Percentiles rank a stretch among this genome's conserved stretches.
phyloP scores from a whole-genome alignment of 2,329 filamentous ascomycete genomes.

The Xylariales sp. region DNA sequence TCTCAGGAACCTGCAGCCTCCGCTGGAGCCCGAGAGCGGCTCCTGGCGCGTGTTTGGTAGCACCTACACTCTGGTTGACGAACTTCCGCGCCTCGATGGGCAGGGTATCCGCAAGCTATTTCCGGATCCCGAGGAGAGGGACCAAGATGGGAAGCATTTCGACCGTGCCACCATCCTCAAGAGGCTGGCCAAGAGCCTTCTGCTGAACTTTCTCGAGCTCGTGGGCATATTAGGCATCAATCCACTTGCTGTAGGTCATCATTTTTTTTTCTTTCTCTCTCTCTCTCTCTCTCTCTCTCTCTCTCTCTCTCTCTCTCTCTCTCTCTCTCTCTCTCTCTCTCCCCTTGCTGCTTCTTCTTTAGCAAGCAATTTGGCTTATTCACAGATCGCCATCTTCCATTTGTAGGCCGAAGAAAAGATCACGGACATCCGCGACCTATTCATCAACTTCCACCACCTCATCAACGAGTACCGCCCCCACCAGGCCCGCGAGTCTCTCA shows the following conservation, averaged over 20 bases:
- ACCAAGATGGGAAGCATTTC: slow-evolving; percentile 50
- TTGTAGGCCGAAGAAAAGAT: slow-evolving; percentile 66
- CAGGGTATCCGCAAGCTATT: slow-evolving; percentile 66
- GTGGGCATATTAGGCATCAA: slow-evolving; percentile 66
- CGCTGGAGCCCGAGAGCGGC: slow-evolving; percentile 66
- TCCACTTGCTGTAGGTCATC: slow-evolving; percentile 50
- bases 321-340: no score
- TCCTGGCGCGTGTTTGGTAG: slow-evolving; percentile 73
- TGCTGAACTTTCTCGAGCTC: slow-evolving; percentile 87
- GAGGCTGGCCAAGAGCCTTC: slow-evolving; percentile 74
- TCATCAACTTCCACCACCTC: slow-evolving; percentile 88
- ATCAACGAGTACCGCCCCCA: slow-evolving; percentile 94
- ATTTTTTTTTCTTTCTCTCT: background rate
- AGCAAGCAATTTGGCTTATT: no score
- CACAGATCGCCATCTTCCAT: no score
- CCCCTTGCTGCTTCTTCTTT: background rate
- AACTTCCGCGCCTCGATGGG: slow-evolving; percentile 58
- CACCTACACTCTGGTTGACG: slow-evolving; percentile 58
- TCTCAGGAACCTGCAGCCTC: slow-evolving; percentile 75
- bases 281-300: no score
- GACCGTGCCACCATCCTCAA: slow-evolving; percentile 67
- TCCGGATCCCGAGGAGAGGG: slow-evolving; percentile 37
- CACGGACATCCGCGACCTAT: slow-evolving; percentile 72
- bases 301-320: no score
- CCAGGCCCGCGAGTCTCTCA: slow-evolving; percentile 84